Evolutionary conservation across 1,284 basidiomycete species (phyloP).

Genomic region (Ceratorhiza oryzae-sativae): DNA sequence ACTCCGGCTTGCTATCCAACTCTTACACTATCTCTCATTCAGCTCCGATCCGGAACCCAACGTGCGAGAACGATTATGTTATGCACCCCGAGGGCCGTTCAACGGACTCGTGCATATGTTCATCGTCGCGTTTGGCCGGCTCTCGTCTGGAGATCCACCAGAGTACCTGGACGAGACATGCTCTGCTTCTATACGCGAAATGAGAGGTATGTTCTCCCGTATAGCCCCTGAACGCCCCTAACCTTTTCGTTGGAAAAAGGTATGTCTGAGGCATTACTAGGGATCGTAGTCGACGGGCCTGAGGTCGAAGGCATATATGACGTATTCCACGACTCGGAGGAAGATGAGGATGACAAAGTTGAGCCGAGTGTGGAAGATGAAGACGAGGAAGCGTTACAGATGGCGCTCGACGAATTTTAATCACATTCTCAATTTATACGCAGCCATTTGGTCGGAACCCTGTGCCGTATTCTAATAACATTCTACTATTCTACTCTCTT

Average conservation of each 20-base stretch:
- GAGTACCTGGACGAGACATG: conserved; percentile 57
- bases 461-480: too few relatives aligned
- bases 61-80: conserved; percentile 63
- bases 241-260: conserved; percentile 53
- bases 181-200: conserved; percentile 5
- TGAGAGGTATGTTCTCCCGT: conserved; percentile 5
- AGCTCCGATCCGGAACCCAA: conserved; percentile 54
- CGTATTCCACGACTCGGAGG: conserved; percentile 63
- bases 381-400: conserved; percentile 40
- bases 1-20: conserved; percentile 60
- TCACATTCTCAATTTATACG: not conserved
- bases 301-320: conserved; percentile 75
- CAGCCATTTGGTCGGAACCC: not conserved
- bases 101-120: conserved; percentile 78
- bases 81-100: conserved; percentile 61
- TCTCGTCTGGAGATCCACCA: conserved; percentile 74
- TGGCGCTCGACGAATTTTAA: conserved; percentile 40
- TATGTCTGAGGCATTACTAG: conserved; percentile 70
- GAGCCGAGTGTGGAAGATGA: conserved; percentile 42
- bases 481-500: too few relatives aligned
- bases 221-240: not conserved
- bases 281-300: conserved; percentile 76
- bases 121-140: conserved; percentile 73
- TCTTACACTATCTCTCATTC: conserved; percentile 68
- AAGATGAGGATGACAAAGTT: conserved; percentile 50